Evolutionary conservation across 768 basidiomycete species (phyloP).

Genomic region (Amanita phalloides): DNA sequence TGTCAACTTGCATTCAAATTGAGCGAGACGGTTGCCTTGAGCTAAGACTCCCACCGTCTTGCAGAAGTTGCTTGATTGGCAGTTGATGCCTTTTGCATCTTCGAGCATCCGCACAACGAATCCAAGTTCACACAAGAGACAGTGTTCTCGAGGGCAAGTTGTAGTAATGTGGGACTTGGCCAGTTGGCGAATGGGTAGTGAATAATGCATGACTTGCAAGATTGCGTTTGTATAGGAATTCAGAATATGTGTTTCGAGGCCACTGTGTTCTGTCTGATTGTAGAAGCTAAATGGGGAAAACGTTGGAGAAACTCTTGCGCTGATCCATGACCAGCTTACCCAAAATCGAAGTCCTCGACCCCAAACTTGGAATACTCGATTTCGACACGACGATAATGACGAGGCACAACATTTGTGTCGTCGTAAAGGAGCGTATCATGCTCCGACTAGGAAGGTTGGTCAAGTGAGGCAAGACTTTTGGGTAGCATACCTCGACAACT

Average conservation of each 20-base stretch:
- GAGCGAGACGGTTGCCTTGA: constrained; percentile 44
- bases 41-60: constrained; percentile 84
- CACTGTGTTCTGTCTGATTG: constrained; percentile 84
- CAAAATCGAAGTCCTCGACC: constrained; percentile 98
- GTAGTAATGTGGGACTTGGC: constrained; percentile 91
- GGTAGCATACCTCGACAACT: constrained; percentile 30
- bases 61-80: constrained; percentile 96
- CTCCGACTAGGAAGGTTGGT: constrained; percentile 27
- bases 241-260: constrained; percentile 92
- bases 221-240: constrained; percentile 95
- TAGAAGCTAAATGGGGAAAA: constrained; percentile 54
- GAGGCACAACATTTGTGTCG: constrained; percentile 53
- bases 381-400: constrained; percentile 83
- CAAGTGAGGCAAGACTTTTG: neutral
- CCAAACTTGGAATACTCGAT: constrained; percentile 99
- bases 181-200: constrained; percentile 60
- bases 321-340: constrained; percentile 30
- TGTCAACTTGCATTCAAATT: neutral
- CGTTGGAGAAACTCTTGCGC: neutral
- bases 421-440: constrained; percentile 44
- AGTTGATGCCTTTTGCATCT: constrained; percentile 89
- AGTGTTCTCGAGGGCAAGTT: constrained; percentile 84
- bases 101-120: constrained; percentile 94
- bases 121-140: constrained; percentile 89
- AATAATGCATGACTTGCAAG: constrained; percentile 86